Conservation (phyloP, 2,329 filamentous ascomycete genomes). For the Fusarium annulatum region DNA sequence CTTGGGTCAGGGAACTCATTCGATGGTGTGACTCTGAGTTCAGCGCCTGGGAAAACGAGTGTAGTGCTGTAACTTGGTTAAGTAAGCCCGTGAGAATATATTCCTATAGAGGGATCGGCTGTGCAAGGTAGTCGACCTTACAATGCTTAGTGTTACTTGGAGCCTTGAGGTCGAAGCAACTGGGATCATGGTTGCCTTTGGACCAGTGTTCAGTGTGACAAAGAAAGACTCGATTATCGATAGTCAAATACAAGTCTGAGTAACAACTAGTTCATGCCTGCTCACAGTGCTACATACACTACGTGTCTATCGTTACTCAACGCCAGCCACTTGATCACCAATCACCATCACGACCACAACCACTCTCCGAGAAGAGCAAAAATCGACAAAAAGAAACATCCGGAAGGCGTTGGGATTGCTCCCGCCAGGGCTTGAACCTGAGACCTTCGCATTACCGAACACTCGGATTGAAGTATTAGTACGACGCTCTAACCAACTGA, state of each 20-base stretch:
- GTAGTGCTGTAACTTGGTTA: background rate
- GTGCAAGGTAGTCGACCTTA: background rate
- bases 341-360: background rate
- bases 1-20: background rate
- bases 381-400: conserved; percentile 20
- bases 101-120: background rate
- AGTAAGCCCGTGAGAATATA: no score
- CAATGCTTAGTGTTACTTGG: background rate
- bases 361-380: background rate
- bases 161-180: background rate
- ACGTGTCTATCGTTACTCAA: background rate
- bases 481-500: conserved; percentile 34
- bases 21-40: background rate
- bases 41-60: background rate
- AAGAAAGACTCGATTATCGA: background rate
- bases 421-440: conserved; percentile 31
- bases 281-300: background rate
- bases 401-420: conserved; percentile 27
- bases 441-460: conserved; percentile 26
- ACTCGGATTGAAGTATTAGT: conserved; percentile 28
- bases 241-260: background rate
- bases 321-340: background rate
- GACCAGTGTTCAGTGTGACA: background rate
- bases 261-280: background rate
- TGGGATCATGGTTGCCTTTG: background rate